Base-by-base conservation (phyloP, 2,329 filamentous ascomycete species). In the Fusarium compactum region DNA sequence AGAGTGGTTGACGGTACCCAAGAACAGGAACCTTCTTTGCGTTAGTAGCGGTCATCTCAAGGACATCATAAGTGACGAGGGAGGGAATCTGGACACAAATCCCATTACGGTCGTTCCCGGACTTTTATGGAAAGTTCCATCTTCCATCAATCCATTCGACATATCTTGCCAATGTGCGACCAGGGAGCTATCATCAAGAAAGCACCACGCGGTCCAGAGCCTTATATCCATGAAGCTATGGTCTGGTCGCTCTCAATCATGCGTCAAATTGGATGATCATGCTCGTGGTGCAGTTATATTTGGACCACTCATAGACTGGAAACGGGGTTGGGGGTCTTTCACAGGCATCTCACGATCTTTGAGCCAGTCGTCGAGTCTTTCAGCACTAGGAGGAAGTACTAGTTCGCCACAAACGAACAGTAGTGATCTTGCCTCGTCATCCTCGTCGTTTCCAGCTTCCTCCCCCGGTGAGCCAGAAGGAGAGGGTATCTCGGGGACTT, bases 271-370 rank as follows among this genome's bases (percentile, higher is more conserved):
- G 9, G 20, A 44, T 16, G n/a, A 10, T 6, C n/a, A 44, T 1
- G 4, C 0, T 4, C 34, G 6, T 11, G 34, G 34, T 11, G 34
- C 34, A 38, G 34, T 38, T 3, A 38, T 38, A 38, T 38, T 38
- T n/a, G 34, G 34, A 1, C 34, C 34, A 38, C 16, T 38, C 0
- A 38, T 38, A 11, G 16, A 38, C 1, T 0, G 34, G 34, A 38
- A 38, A 4, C 9, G 16, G 5, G 5, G 9, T 0, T 38, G 34
- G 34, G 9, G 34, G 6, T 6, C 34, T 6, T 0, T 8, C 3
- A 0, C 0, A 11, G 2, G 16, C 3, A 4, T 11, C 0, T 6
- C 34, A 1, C 34, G 34, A 6, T n/a, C 5, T n/a, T 1, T 1
- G 9, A 38, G 34, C 3, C 16, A n/a, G 16, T 38, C 9, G 1